Percentiles rank a stretch among this genome's conserved stretches.
Evolutionary conservation across 805 yeast species (phyloP).

Genomic region (Zygosaccharomyces bisporus): DNA sequence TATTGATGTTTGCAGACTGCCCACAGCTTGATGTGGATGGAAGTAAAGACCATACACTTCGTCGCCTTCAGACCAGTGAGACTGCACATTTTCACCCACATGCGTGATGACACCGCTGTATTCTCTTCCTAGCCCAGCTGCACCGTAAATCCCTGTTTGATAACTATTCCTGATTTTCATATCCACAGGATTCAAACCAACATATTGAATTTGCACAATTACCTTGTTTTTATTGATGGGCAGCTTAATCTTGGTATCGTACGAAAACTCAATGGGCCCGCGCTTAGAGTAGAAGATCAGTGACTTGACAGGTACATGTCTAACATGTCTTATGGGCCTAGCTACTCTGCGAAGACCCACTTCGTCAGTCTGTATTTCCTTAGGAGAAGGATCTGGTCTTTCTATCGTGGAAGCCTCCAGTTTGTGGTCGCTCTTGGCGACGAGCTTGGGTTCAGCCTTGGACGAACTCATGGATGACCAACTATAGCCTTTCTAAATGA

Average conservation of each 20-base stretch:
- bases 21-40: constrained; percentile 50
- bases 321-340: constrained; percentile 50
- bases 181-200: constrained; percentile 65
- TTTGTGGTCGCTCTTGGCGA: constrained; percentile 24
- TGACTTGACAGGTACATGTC: constrained; percentile 47
- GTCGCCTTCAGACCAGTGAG: constrained; percentile 51
- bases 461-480: constrained; percentile 1
- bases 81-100: constrained; percentile 47
- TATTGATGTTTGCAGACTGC: constrained; percentile 56
- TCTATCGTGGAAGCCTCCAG: constrained; percentile 18
- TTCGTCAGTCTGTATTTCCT: constrained; percentile 25
- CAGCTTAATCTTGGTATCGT: constrained; percentile 47
- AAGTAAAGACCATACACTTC: constrained; percentile 59
- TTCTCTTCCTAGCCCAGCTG: constrained; percentile 68
- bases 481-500: not conserved
- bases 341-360: constrained; percentile 37
- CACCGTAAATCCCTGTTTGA: constrained; percentile 47
- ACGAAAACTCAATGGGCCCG: constrained; percentile 44
- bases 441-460: constrained; percentile 6
- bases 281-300: constrained; percentile 41
- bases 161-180: constrained; percentile 56
- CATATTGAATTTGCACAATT: constrained; percentile 55
- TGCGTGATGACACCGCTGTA: constrained; percentile 57
- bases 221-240: constrained; percentile 49
- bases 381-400: constrained; percentile 28